Evolutionary conservation across 805 yeast species (phyloP), one percentile per base, ranked within the genome.

Genomic region (Starmerella ratchasimensis): DNA sequence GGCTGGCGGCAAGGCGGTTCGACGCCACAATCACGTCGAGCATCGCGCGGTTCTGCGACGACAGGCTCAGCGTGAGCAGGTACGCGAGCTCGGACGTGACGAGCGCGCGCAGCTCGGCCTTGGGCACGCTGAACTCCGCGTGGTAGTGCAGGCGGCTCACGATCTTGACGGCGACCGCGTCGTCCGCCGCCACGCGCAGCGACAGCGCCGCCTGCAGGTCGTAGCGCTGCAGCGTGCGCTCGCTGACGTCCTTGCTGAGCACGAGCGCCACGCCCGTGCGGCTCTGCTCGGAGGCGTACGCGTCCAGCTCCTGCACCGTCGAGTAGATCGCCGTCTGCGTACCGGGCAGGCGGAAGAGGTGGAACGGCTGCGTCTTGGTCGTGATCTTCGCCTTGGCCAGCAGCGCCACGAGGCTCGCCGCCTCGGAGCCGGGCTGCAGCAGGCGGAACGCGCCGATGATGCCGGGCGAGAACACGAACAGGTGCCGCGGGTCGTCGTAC

Each of bases 341-440:
- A 3, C 46, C 39, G 7, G 50, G 45, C 3, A 71, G 63, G 26
- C 69, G 72, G 64, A 88, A 88, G 23, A 88, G 60, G 60, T 86
- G 95, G 59, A 86, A 83, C 3, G 94, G 86, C 33, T 83, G 79
- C 1, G 75, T 69, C 52, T 88, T 86, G 52, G 74, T 73, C 37
- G 86, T 63, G 16, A 82, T 69, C 43, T 72, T 73, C 0, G 93
- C 79, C 54, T 80, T 77, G 41, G 74, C 71, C 5, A 77, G 53
- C 26, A 74, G 59, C 36, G 72, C 74, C 24, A 76, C 65, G 27
- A 79, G 64, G 36, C 65, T 66, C 18, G 55, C 39, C 3, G 63
- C 59, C 39, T 27, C 47, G 39, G 31, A 46, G 31, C 38, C 56
- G 15, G 46, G 48, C 33, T 45, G 50, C n/a, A 43, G 33, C 10